phyloP scores from a whole-genome alignment of 192 early-diverging fungal species.

The Coemansia sp. region DNA sequence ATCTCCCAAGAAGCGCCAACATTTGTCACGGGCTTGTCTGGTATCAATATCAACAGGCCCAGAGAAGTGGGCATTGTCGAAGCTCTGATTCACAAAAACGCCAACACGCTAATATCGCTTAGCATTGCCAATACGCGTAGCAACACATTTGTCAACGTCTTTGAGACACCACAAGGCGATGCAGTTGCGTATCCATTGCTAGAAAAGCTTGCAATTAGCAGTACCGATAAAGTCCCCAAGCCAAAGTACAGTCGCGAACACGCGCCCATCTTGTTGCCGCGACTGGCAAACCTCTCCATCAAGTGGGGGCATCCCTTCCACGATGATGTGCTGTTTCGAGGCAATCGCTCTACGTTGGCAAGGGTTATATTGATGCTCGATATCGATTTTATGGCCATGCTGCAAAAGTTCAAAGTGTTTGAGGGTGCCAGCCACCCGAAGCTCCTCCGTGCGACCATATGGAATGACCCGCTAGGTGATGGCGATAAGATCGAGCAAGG shows the following conservation, averaged over 20 bases:
- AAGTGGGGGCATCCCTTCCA: slow-evolving; percentile 1
- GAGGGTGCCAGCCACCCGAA: neutral
- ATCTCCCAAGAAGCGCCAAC: neutral
- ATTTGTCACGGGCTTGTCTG: neutral
- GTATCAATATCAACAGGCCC: neutral
- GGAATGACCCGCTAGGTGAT: neutral
- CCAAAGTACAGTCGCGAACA: neutral
- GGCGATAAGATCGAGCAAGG: neutral
- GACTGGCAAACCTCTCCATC: neutral
- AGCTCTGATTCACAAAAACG: neutral
- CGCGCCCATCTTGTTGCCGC: neutral
- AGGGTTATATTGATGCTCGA: neutral
- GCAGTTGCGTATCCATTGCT: neutral
- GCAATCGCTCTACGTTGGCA: neutral
- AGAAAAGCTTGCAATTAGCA: neutral
- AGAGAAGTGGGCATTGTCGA: neutral
- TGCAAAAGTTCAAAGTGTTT: neutral
- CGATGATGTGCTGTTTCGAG: slow-evolving; percentile 6
- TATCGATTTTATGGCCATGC: neutral
- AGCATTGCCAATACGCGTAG: neutral
- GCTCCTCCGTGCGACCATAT: neutral
- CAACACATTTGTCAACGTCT: neutral
- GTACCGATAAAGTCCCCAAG: neutral
- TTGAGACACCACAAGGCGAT: neutral
- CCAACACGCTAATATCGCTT: neutral